A percentile compares a stretch with the other conserved stretches of the same genome.
Conservation (phyloP, 371 early-diverging fungal genomes). For the Mucor velutinosus region DNA sequence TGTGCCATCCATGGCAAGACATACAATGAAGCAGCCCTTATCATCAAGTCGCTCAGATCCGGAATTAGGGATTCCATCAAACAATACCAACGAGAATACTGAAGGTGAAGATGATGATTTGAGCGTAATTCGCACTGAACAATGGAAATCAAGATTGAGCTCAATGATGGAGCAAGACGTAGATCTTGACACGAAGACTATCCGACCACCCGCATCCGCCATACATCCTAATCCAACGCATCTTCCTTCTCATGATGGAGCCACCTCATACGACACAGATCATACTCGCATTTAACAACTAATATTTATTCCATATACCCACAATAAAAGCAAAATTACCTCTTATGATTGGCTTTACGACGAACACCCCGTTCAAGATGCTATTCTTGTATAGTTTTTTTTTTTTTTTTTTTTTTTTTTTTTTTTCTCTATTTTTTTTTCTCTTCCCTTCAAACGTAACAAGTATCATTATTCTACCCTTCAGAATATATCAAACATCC, state of each 20-base stretch:
- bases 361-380: background rate
- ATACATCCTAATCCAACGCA: background rate
- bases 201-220: background rate
- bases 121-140: background rate
- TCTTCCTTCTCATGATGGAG: background rate
- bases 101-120: constrained; percentile 1
- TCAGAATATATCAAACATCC: background rate
- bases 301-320: constrained; percentile 5
- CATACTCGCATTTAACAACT: constrained; percentile 7
- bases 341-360: background rate
- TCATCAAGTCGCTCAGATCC: background rate
- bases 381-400: background rate
- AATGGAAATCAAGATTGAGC: constrained; percentile 6
- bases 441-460: background rate
- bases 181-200: background rate
- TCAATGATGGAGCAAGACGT: background rate
- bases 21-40: background rate
- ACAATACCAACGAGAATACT: constrained; percentile 1
- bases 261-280: constrained; percentile 14
- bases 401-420: background rate
- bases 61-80: background rate
- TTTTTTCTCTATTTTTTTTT: background rate
- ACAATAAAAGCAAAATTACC: background rate
- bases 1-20: background rate
- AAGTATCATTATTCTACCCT: background rate